Evolutionary conservation across 225 moss, liverwort and hornwort genomes (phyloP).

Genomic region (Pleurozium schreberi): DNA sequence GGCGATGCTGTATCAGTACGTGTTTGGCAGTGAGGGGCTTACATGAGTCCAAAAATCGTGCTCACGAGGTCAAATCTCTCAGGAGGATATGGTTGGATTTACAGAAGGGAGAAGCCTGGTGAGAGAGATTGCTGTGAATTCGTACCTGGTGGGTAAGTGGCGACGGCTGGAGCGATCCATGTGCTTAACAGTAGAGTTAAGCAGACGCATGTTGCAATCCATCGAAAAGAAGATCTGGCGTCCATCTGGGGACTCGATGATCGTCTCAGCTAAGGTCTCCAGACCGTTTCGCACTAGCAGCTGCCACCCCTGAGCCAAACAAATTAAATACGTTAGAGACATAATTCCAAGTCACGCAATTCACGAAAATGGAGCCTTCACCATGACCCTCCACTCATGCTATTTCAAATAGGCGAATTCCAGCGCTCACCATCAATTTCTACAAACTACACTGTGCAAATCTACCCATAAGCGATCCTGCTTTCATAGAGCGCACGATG

Average conservation of each 20-base stretch:
- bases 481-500: neutral
- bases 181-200: neutral
- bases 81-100: neutral
- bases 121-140: neutral
- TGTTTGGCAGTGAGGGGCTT: neutral
- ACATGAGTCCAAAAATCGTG: no score
- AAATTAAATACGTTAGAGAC: neutral
- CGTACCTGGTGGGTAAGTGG: constrained; percentile 20
- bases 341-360: neutral
- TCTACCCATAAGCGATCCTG: neutral
- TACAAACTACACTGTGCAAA: neutral
- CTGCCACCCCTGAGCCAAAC: neutral
- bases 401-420: neutral
- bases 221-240: neutral
- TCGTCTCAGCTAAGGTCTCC: neutral
- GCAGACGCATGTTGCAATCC: neutral
- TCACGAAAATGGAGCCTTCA: no score
- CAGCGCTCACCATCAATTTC: neutral
- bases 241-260: neutral
- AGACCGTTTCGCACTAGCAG: neutral
- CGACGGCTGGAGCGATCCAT: neutral
- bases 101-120: neutral
- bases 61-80: no score
- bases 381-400: neutral
- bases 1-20: neutral